phyloP scores from a whole-genome alignment of 2,329 filamentous ascomycete genomes.

The Paecilomyces niveus region DNA sequence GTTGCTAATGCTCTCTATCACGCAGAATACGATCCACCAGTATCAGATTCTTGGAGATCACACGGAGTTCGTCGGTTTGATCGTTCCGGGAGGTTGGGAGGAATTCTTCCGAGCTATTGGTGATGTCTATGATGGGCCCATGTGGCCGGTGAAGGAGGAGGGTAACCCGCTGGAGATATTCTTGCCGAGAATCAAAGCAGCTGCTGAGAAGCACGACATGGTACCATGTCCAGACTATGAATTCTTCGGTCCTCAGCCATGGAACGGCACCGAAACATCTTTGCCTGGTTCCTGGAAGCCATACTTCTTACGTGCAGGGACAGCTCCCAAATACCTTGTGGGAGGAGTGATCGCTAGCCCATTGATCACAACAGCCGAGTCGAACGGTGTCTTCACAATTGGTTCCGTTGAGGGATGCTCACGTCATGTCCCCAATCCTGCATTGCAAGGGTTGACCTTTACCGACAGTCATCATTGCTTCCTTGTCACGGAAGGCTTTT shows the following conservation, averaged over 20 bases:
- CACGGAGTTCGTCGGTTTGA: conserved; percentile 48
- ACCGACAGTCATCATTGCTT: background rate
- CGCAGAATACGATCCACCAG: conserved; percentile 45
- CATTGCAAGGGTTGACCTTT: background rate
- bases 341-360: conserved; percentile 44
- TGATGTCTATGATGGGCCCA: conserved; percentile 44
- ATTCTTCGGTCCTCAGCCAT: background rate
- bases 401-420: conserved; percentile 40
- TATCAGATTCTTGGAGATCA: conserved; percentile 49
- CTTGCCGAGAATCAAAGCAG: conserved; percentile 50
- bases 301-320: conserved; percentile 48
- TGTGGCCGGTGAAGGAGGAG: conserved; percentile 47
- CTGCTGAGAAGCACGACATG: conserved; percentile 50
- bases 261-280: background rate
- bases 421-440: background rate
- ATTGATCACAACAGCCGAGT: conserved; percentile 44
- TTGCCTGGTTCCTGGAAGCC: conserved; percentile 34
- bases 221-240: conserved; percentile 45
- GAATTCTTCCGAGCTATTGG: conserved; percentile 55
- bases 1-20: conserved; percentile 12
- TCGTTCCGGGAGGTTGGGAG: conserved; percentile 53
- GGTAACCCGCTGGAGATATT: conserved; percentile 45
- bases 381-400: conserved; percentile 45
- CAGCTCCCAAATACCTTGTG: conserved; percentile 40
- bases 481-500: background rate